phyloP scores from a whole-genome alignment of 1,284 basidiomycete species.

The Megacollybia platyphylla region DNA sequence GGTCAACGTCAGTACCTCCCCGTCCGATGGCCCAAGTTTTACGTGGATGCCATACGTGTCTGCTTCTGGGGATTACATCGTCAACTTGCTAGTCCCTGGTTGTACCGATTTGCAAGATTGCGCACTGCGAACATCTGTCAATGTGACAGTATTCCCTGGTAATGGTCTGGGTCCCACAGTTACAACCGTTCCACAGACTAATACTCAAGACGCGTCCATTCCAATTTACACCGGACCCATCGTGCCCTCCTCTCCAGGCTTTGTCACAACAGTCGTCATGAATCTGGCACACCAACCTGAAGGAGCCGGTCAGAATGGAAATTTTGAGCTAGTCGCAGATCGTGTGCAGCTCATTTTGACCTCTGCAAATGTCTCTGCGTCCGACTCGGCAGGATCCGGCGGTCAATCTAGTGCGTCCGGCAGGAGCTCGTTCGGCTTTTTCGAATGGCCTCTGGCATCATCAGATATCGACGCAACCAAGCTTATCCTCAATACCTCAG shows the following conservation, averaged over 20 bases:
- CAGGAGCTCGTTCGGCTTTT: constrained; percentile 31
- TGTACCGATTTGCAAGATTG: constrained; percentile 79
- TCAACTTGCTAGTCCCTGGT: constrained; percentile 81
- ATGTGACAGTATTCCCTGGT: constrained; percentile 75
- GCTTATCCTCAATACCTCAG: constrained; percentile 54
- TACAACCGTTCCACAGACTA: constrained; percentile 64
- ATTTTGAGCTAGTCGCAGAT: constrained; percentile 76
- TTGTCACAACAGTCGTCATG: constrained; percentile 67
- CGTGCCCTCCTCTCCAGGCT: constrained; percentile 58
- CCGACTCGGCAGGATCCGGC: constrained; percentile 15
- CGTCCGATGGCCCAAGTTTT: constrained; percentile 56
- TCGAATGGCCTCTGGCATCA: constrained; percentile 60
- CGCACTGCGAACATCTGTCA: constrained; percentile 65
- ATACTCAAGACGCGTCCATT: constrained; percentile 46
- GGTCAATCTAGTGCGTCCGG: constrained; percentile 12
- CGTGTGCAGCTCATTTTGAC: constrained; percentile 63
- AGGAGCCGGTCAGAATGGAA: constrained; percentile 47
- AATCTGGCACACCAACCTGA: constrained; percentile 46
- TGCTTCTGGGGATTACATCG: constrained; percentile 75
- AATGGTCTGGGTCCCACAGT: constrained; percentile 51
- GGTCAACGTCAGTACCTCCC: constrained; percentile 52
- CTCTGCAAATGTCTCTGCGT: constrained; percentile 33
- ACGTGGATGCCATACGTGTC: constrained; percentile 89
- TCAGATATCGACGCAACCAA: constrained; percentile 40
- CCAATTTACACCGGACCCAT: constrained; percentile 78